Evolutionary conservation across 257 asterid species (phyloP), one percentile per base, ranked within the genome.

Genomic region (Solanum arcanum): DNA sequence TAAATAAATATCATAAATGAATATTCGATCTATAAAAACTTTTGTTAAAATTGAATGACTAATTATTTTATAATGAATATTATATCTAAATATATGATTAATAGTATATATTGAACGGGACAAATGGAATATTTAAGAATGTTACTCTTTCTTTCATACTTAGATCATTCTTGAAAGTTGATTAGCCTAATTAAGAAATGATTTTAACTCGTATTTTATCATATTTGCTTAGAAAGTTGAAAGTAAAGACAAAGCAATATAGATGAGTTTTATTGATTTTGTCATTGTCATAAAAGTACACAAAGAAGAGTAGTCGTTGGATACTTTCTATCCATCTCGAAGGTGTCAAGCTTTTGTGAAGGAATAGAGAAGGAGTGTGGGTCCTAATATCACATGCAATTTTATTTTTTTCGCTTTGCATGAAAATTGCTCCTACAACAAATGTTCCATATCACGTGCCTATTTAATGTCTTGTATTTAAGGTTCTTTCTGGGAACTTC

Each of bases 401-500:
- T 88, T 94, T 89, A 3, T 33, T 33, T 87, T 87, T 91, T 87
- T 90, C 93, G 6, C 39, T 89, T 86, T 88, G 87, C 92, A 88
- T 88, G 91, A 87, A 92, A 91, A 88, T 89, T 86, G 86, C 41
- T 70, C 91, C 94, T 89, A 89, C 94, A 92, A 90, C 89, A 89
- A 56, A 86, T 93, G 90, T 87, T 90, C 92, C 89, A 73, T 31
- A 68, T 94, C 98, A 94, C 94, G 94, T 93, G 95, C 85, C 90
- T 56, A 56, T 56, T 56, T 56, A 56, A 56, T 56, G 64, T 3
- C 64, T 1, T 56, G n/a, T 88, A 94, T 89, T 93, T 89, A 89
- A 89, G 93, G 87, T 89, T 91, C 82, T 21, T 74, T 11, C 52
- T 41, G 52, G 52, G 82, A 74, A 3, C 52, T 20, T 5, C 16